Conservation (phyloP, 2,329 filamentous ascomycete species). For the Biscogniauxia mediterranea region DNA sequence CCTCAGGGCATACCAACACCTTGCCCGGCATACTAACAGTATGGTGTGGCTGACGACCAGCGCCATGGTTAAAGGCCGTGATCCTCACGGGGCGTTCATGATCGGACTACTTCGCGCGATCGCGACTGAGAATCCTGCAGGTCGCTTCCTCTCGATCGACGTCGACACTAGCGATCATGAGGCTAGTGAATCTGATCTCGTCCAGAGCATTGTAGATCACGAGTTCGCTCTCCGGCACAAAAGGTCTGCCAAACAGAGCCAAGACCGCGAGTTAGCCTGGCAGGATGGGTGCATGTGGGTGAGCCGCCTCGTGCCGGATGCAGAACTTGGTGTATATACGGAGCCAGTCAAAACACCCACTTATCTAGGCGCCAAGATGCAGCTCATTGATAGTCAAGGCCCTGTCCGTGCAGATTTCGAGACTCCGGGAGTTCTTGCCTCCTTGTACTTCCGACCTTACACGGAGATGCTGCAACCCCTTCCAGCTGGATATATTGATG, state of each 20-base stretch:
- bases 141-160: constrained; percentile 22
- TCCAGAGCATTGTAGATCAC: constrained; percentile 14
- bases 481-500: constrained; percentile 23
- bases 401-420: constrained; percentile 27
- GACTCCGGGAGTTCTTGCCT: constrained; percentile 28
- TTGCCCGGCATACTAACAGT: constrained; percentile 10
- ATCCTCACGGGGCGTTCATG: constrained; percentile 22
- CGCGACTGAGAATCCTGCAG: constrained; percentile 25
- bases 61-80: constrained; percentile 21
- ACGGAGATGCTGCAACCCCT: constrained; percentile 19
- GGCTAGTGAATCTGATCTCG: constrained; percentile 9
- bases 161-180: constrained; percentile 16
- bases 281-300: constrained; percentile 31
- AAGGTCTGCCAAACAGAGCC: not conserved
- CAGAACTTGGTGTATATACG: constrained; percentile 15
- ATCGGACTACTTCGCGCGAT: constrained; percentile 26
- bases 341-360: constrained; percentile 6
- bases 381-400: constrained; percentile 16
- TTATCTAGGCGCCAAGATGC: constrained; percentile 1
- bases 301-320: constrained; percentile 27
- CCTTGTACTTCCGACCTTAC: constrained; percentile 27
- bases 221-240: constrained; percentile 9
- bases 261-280: constrained; percentile 31
- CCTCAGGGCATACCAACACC: constrained; percentile 15
- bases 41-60: constrained; percentile 17